Conservation (phyloP, 495 filamentous ascomycete species). For the Copromyces sp. region DNA sequence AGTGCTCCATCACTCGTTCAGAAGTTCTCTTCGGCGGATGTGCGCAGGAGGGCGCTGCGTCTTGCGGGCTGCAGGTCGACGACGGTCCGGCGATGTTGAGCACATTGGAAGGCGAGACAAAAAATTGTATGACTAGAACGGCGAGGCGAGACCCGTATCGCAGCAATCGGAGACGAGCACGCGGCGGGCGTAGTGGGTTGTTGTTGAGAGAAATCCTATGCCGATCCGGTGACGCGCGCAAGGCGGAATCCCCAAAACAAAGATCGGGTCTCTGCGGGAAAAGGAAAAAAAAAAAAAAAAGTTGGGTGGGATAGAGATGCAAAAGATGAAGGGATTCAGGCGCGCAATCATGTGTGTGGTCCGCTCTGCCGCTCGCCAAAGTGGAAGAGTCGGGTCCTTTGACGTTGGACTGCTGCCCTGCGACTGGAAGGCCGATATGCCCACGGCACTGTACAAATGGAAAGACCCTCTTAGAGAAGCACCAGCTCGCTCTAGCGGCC, state of each 20-base stretch:
- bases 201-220: background rate
- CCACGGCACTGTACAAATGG: background rate
- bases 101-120: constrained; percentile 19
- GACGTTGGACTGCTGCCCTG: constrained; percentile 1
- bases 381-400: background rate
- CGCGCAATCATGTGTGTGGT: background rate
- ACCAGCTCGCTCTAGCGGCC: background rate
- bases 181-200: background rate
- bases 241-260: background rate
- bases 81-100: constrained; percentile 11
- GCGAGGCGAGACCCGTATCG: background rate
- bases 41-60: constrained; percentile 18
- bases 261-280: background rate
- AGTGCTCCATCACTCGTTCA: constrained; percentile 23
- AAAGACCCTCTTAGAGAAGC: background rate
- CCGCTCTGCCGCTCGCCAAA: background rate
- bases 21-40: constrained; percentile 8
- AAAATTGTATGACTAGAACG: background rate
- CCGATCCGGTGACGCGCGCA: background rate
- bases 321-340: background rate
- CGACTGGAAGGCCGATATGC: background rate
- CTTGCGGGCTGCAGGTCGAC: constrained; percentile 14
- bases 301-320: background rate
- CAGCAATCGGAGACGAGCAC: background rate
- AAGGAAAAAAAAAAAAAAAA: background rate